Evolutionary conservation across 495 filamentous ascomycete genomes (phyloP), one percentile per base, ranked within the genome.

Genomic region (Eremomyces bilateralis): DNA sequence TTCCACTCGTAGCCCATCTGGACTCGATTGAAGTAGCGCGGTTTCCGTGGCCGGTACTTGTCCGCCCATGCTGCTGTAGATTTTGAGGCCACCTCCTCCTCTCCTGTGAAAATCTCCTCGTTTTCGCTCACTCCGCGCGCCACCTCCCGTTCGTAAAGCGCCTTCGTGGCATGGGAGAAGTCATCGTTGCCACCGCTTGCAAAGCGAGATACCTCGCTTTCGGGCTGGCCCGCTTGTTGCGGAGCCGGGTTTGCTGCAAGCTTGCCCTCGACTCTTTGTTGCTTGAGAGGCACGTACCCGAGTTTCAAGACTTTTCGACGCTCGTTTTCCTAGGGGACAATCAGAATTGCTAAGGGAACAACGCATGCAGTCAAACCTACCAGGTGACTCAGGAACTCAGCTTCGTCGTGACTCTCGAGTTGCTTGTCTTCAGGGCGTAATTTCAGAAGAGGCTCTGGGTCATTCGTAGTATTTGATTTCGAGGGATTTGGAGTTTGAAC

Each of bases 1-100:
- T 99, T 99, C 88, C 88, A 99, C 51, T 99, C 88, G 54, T 94
- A 99, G 27, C 88, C 88, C 80, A 93, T 95, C 55, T 93, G 83
- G 27, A 94, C 84, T 15, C 88, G 73, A 50, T 95, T 95, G 65
- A 99, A 95, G 57, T 95, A 95, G 20, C 80, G 68, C 6, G 88
- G 90, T 57, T 95, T 94, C 34, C 88, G 67, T 16, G 90, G 85
- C 12, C 83, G 71, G 48, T 93, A 77, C 53, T 91, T 90, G 50
- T 69, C 66, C 12, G 82, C 78, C 88, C 88, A 99, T 42, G 72
- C 68, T 3, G 80, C 72, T 40, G 70, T 73, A 1, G 54, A 48
- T 22, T 64, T 58, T 10, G 72, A 64, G 31, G 53, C 59, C 18
- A 95, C 70, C 15, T 76, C 66, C 52, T 91, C 90, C 57, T 95